phyloP scores from a whole-genome alignment of 2,329 filamentous ascomycete genomes.

The Tolypocladium paradoxum region DNA sequence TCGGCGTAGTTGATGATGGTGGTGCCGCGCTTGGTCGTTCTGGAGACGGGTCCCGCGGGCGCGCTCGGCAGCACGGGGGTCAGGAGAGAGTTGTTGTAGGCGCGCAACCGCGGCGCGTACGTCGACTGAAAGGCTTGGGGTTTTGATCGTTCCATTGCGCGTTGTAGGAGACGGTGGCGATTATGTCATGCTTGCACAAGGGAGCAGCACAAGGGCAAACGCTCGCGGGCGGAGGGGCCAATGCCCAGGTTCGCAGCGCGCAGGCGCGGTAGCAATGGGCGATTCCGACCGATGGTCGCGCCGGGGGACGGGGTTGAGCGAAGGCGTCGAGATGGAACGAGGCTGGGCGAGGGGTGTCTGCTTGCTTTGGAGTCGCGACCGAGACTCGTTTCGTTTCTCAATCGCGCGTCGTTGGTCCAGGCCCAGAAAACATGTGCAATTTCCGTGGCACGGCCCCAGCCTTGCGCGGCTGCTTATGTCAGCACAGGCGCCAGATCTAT shows the following conservation, averaged over 20 bases:
- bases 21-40: slow-evolving; percentile 95
- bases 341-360: neutral
- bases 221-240: neutral
- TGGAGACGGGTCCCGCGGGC: slow-evolving; percentile 54
- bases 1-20: slow-evolving; percentile 97
- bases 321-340: neutral
- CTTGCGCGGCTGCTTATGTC: neutral
- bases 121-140: slow-evolving; percentile 85
- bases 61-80: slow-evolving; percentile 69
- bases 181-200: slow-evolving; percentile 19
- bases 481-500: neutral
- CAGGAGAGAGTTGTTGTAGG: slow-evolving; percentile 84
- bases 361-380: slow-evolving; percentile 7
- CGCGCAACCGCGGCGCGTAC: slow-evolving; percentile 82
- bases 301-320: neutral
- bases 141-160: slow-evolving; percentile 38
- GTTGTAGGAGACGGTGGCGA: slow-evolving; percentile 9
- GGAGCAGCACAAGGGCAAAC: neutral
- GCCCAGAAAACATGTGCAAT: slow-evolving; percentile 6
- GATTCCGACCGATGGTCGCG: neutral
- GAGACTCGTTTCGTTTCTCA: slow-evolving; percentile 6
- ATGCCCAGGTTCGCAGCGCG: neutral
- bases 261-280: neutral
- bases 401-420: slow-evolving; percentile 8
- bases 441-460: neutral